Evolutionary conservation across 2,329 filamentous ascomycete species (phyloP), one percentile per base, ranked within the genome.

Genomic region (Sordariomycetes sp.): DNA sequence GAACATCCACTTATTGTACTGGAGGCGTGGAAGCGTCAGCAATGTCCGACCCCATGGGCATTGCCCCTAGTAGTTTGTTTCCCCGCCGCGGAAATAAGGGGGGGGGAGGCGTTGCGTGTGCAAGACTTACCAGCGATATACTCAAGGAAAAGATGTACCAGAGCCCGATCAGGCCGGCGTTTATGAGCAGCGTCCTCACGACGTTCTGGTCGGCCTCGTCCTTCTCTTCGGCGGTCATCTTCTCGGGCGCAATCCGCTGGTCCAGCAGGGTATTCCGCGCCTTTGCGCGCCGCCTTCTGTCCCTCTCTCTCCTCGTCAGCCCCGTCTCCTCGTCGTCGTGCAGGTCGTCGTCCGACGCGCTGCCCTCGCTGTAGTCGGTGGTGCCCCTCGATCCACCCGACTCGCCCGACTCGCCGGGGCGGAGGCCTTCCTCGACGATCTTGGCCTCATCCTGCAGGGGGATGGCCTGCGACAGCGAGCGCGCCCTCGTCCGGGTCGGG

Each of bases 1-100:
- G 74, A 99, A 97, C 93, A 99, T 97, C 94, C 94, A 97, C 76
- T 97, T 97, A 80, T 99, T 99, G 79, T 97, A 99, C 87, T 94
- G 63, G 25, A 18, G 24, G 20, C 8, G 28, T 18, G 14, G 22
- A 6, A 25, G 37, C 12, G 46, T 40, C 24, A 24, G 55, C 20
- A 51, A 24, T 18, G 34, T 20, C n/a, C 7, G 16, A 32, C 28
- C 8, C 28, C 28, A 8, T 8, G 28, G 28, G 22, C 34, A 59
- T 20, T 37, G 28, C 28, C 52, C 5, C 14, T 4, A 48, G 54
- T 22, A 48, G 1, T 3, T 6, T 14, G 40, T 16, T n/a, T 2
- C 22, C 20, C 2, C 2, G 46, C 62, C 37, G 35, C 53, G 28
- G 18, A 46, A 52, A 58, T 55, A 46, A 43, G 28, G 22, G n/a